Evolutionary conservation across 257 asterid species (phyloP), one percentile per base, ranked within the genome.

Genomic region (Solanum piurae): DNA sequence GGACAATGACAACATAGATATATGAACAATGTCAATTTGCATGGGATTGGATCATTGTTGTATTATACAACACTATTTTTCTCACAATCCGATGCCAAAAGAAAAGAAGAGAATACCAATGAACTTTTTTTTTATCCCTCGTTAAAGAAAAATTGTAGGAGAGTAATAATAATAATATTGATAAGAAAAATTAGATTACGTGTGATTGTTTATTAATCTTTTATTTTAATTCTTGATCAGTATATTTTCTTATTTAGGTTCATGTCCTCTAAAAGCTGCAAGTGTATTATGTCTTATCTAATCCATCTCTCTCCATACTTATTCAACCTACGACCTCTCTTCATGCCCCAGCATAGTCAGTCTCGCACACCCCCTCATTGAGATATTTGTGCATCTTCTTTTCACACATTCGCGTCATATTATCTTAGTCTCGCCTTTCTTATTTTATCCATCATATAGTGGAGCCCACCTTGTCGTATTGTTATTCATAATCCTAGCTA

Each of bases 241-340:
- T 18, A 6, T 2, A 52, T 52, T 52, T 49, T 52, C 0, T 4
- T 6, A 52, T 18, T 52, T 52, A 52, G 0, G 0, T 52, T 18
- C 23, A 52, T 2, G n/a, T 52, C 1, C 4, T 52, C 0, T 0
- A n/a, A 18, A 52, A 52, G 1, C 0, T 52, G 9, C 0, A 52
- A 18, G n/a, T 18, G 10, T 6, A 52, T 52, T 18, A 52, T 52
- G 10, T 18, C 62, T 52, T 18, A 18, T 52, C 62, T 6, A 52
- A 52, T 52, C 0, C 1, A 52, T 4, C 10, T 6, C n/a, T 52
- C 4, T 18, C n/a, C 6, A 52, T 18, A 52, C 55, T 0, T 52
- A 52, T 18, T 52, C 4, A 0, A 52, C n/a, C 23, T 52, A 52
- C 9, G n/a, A 6, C 10, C 58, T 52, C 62, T 52, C 62, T 52